Evolutionary conservation across 2,329 filamentous ascomycete genomes (phyloP).

Genomic region (Nigrograna mackinnonii): DNA sequence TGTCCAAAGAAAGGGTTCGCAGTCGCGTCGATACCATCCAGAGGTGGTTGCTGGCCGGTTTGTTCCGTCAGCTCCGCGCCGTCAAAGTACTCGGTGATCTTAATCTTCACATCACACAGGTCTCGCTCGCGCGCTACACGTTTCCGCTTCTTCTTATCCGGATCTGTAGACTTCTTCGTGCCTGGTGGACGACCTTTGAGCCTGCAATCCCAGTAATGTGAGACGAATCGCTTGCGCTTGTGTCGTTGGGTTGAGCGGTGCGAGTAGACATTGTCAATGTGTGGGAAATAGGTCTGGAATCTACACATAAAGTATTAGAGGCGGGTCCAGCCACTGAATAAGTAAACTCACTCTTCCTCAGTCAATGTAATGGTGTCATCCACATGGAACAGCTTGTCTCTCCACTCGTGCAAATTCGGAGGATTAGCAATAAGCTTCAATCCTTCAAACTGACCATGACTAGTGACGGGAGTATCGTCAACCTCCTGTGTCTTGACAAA

Average conservation of each 20-base stretch:
- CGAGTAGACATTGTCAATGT: conserved; percentile 83
- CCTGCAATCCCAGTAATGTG: conserved; percentile 84
- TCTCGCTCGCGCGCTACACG: conserved; percentile 74
- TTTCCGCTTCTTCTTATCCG: conserved; percentile 81
- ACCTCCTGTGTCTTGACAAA: conserved; percentile 13
- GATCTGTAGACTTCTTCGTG: conserved; percentile 78
- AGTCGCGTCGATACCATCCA: conserved; percentile 7
- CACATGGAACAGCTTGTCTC: conserved; percentile 74
- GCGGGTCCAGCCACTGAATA: neutral
- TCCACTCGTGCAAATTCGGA: conserved; percentile 70
- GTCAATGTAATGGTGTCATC: conserved; percentile 72
- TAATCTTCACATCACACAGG: conserved; percentile 86
- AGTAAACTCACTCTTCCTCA: conserved; percentile 66
- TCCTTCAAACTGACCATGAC: conserved; percentile 57
- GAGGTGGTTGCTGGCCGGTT: conserved; percentile 29
- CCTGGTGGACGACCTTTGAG: conserved; percentile 79
- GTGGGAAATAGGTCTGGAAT: conserved; percentile 80
- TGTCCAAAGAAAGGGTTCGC: conserved; percentile 23
- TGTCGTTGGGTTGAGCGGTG: conserved; percentile 81
- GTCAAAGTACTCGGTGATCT: conserved; percentile 78
- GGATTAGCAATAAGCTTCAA: conserved; percentile 65
- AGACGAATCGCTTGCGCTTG: conserved; percentile 81
- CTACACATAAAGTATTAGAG: conserved; percentile 42
- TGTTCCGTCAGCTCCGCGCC: conserved; percentile 47
- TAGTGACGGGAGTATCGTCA: conserved; percentile 44